A percentile compares a stretch with the other conserved stretches of the same genome.
Evolutionary conservation across 2,329 filamentous ascomycete genomes (phyloP).

Genomic region (Penicillium palitans): DNA sequence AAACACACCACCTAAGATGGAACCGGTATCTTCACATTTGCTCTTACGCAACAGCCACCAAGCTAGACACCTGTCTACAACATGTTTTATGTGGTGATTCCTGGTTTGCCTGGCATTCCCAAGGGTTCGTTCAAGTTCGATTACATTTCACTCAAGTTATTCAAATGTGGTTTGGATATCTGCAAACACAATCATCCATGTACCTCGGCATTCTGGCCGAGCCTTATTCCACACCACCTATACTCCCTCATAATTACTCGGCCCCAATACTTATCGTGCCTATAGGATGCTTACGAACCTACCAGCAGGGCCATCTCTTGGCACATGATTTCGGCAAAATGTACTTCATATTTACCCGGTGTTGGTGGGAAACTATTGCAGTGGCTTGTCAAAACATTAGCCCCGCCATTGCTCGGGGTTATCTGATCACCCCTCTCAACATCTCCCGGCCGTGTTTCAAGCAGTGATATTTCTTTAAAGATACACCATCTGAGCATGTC

Average conservation of each 20-base stretch:
- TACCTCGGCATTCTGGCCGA: neutral
- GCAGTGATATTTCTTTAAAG: neutral
- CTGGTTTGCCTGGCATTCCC: constrained; percentile 42
- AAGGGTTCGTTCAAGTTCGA: no score
- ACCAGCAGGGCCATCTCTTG: neutral
- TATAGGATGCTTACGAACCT: neutral
- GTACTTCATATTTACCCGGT: neutral
- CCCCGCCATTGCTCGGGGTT: neutral
- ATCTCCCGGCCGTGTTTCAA: neutral
- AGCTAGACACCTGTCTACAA: constrained; percentile 38
- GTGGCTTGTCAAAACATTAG: no score
- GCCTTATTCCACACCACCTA: neutral
- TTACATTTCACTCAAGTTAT: no score
- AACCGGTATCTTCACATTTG: neutral
- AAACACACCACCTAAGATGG: constrained; percentile 32
- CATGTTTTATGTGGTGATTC: constrained; percentile 48
- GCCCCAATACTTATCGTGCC: neutral
- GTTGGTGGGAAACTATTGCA: neutral
- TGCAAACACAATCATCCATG: neutral
- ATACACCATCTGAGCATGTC: constrained; percentile 3
- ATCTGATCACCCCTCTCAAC: neutral
- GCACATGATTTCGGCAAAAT: neutral
- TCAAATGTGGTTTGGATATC: no score
- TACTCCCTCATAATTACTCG: neutral
- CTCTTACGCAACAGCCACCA: no score